A percentile compares a stretch with the other conserved stretches of the same genome.
These are phyloP conservation scores for Helotiales sp. DNA, from an alignment of 2,329 filamentous ascomycete genomes.

Conservation along the genomic window DNA sequence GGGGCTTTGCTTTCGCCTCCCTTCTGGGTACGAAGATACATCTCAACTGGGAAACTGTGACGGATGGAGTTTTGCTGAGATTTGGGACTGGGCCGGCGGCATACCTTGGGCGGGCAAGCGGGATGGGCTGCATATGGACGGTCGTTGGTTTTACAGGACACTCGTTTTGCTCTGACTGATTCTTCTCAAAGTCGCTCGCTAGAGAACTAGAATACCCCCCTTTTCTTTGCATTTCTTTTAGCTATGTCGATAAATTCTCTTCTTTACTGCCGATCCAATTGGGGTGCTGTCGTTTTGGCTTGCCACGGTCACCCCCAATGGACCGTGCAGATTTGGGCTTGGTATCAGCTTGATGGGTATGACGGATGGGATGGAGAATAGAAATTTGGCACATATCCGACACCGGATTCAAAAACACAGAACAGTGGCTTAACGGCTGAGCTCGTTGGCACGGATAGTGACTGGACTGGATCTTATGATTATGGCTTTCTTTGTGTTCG, in stretches of 20 bases:
- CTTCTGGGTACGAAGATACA: conserved; percentile 17
- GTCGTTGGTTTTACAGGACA: conserved; percentile 25
- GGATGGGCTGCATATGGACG: conserved; percentile 21
- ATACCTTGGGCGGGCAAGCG: conserved; percentile 14
- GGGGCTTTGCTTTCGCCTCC: conserved; percentile 12
- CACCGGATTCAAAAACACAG: conserved; percentile 3
- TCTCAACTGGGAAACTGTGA: conserved; percentile 16
- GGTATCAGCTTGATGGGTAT: background rate
- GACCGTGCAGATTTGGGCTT: background rate
- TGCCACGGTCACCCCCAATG: background rate
- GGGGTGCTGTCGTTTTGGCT: background rate
- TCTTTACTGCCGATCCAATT: conserved; percentile 5
- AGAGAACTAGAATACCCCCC: conserved; percentile 26
- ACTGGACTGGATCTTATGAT: background rate
- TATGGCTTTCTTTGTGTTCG: background rate
- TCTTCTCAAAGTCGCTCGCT: conserved; percentile 19
- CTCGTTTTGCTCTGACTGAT: conserved; percentile 17
- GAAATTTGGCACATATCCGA: background rate
- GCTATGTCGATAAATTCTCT: conserved; percentile 22
- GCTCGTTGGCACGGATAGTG: background rate
- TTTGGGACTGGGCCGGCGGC: conserved; percentile 16
- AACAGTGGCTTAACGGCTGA: background rate
- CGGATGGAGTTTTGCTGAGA: conserved; percentile 19
- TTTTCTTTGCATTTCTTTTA: conserved; percentile 16
- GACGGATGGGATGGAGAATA: background rate